Conservation (phyloP, 2,329 filamentous ascomycete genomes). For the Colletotrichum shisoi region DNA sequence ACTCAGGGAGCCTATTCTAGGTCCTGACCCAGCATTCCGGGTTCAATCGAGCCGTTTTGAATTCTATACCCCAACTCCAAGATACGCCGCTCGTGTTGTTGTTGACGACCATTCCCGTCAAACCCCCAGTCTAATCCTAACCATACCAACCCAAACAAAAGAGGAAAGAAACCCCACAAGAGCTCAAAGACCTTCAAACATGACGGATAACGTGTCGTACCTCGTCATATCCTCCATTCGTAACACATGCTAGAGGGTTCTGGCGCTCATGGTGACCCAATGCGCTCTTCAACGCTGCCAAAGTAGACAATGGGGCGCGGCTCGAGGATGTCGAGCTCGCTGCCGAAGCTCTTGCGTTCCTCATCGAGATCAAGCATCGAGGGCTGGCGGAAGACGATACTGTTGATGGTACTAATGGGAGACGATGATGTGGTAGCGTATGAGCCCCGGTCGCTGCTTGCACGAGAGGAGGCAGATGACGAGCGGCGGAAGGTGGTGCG, state of each 20-base stretch:
- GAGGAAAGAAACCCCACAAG: not conserved
- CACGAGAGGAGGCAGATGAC: conserved; percentile 55
- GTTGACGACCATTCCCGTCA: conserved; percentile 10
- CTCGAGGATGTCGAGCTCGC: conserved; percentile 66
- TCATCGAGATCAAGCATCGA: conserved; percentile 66
- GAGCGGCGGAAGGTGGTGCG: conserved; percentile 63
- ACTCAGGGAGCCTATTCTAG: not conserved
- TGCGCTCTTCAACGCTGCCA: conserved; percentile 69
- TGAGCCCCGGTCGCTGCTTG: conserved; percentile 53
- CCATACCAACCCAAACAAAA: not conserved
- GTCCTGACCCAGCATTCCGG: not conserved
- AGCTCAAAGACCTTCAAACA: conserved; percentile 15
- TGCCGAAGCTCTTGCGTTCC: conserved; percentile 62
- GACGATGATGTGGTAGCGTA: conserved; percentile 56
- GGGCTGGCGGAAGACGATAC: conserved; percentile 65
- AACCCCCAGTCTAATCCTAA: conserved; percentile 5
- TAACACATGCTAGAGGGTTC: not conserved
- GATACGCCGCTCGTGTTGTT: conserved; percentile 18
- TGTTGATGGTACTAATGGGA: conserved; percentile 63
- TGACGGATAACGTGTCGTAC: conserved; percentile 8
- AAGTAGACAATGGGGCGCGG: conserved; percentile 70
- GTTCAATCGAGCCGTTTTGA: not conserved
- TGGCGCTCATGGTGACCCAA: conserved; percentile 47
- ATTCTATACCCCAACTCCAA: conserved; percentile 19
- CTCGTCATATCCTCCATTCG: not conserved